These are phyloP conservation scores for Hymenoscyphus occultus DNA, from an alignment of 2,329 filamentous ascomycete genomes.

Conservation along the genomic window DNA sequence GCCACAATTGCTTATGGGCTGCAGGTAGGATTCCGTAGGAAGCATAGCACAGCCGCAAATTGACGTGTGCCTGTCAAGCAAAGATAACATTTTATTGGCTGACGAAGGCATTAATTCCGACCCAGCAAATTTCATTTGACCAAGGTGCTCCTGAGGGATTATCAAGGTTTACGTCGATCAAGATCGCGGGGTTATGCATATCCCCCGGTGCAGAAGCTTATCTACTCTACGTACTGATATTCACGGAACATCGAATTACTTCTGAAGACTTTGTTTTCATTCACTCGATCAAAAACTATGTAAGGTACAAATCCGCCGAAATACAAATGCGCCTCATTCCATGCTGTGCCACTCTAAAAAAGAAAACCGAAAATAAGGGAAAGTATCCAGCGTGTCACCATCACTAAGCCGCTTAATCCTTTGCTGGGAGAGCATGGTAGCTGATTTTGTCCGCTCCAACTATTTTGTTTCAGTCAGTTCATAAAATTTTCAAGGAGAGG, in stretches of 20 bases:
- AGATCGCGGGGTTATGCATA: background rate
- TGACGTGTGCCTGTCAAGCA: background rate
- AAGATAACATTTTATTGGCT: background rate
- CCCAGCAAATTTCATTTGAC: background rate
- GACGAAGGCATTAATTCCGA: background rate
- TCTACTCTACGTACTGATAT: background rate
- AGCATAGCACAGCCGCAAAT: background rate
- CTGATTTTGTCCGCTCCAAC: constrained; percentile 1
- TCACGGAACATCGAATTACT: background rate
- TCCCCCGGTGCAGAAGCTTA: background rate
- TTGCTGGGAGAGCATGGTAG: constrained; percentile 5
- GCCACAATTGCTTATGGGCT: background rate
- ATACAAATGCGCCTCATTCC: background rate
- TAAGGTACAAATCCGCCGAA: background rate
- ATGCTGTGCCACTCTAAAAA: background rate
- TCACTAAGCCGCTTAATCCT: constrained; percentile 1
- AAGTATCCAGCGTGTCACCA: background rate
- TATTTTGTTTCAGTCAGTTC: background rate
- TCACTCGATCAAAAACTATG: background rate
- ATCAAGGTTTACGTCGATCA: background rate
- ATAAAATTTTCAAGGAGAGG: background rate
- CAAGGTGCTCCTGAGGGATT: background rate
- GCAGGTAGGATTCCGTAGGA: background rate
- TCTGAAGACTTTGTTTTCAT: background rate
- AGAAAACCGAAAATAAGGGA: background rate